phyloP scores from a whole-genome alignment of 176 grass and related monocot species.

The Phyllostachys edulis region DNA sequence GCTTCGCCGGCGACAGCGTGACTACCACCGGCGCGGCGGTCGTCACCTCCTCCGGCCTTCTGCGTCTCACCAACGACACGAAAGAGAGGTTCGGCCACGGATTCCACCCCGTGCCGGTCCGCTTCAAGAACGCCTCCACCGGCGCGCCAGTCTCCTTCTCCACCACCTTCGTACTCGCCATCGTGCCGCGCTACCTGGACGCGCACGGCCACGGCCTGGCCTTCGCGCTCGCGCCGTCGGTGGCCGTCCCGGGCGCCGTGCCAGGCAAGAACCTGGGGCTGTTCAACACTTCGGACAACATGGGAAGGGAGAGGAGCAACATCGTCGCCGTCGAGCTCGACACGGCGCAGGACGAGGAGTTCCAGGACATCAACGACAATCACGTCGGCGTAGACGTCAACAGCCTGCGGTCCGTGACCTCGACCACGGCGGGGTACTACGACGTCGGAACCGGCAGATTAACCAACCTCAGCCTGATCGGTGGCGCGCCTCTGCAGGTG shows the following conservation, averaged over 20 bases:
- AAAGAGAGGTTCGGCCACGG: conserved; percentile 46
- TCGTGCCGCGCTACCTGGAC: conserved; percentile 43
- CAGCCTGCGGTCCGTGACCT: conserved; percentile 20
- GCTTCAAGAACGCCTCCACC: conserved; percentile 36
- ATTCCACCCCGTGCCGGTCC: conserved; percentile 45
- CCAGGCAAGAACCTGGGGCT: conserved; percentile 52
- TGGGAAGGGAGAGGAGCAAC: not conserved
- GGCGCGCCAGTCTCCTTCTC: conserved; percentile 56
- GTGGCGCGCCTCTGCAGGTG: conserved; percentile 36
- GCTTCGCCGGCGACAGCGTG: conserved; percentile 40
- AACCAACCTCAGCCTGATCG: conserved; percentile 2
- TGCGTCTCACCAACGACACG: conserved; percentile 53
- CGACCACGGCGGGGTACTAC: not conserved
- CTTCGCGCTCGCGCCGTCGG: conserved; percentile 52
- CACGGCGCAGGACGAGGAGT: conserved; percentile 46
- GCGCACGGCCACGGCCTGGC: conserved; percentile 60
- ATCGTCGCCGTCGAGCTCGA: conserved; percentile 73
- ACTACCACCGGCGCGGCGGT: conserved; percentile 19
- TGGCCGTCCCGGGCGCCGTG: conserved; percentile 2
- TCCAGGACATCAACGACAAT: conserved; percentile 45
- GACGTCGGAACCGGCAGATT: not conserved
- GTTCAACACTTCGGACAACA: conserved; percentile 38
- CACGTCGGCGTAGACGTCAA: conserved; percentile 69
- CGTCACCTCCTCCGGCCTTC: conserved; percentile 39
- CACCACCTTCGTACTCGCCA: conserved; percentile 59